These are phyloP conservation scores for Naumovozyma castellii DNA, from an alignment of 805 yeast species.

Conservation along the genomic window DNA sequence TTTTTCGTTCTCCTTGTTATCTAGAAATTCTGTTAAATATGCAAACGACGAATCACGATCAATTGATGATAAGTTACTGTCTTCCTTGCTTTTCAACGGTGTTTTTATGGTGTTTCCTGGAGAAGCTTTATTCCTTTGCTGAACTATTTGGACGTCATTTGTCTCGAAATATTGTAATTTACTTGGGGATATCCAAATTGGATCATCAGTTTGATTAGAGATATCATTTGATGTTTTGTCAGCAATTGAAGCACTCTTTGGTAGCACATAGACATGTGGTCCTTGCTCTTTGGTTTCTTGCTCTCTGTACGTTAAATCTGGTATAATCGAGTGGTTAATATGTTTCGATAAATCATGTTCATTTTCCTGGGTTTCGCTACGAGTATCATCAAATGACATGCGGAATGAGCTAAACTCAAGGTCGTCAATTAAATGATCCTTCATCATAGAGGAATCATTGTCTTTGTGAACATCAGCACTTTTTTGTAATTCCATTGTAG, in stretches of 20 bases:
- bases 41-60: constrained; percentile 34
- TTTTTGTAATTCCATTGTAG: too few relatives aligned
- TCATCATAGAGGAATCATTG: background rate
- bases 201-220: constrained; percentile 18
- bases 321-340: background rate
- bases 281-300: background rate
- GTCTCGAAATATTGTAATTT: constrained; percentile 13
- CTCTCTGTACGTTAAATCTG: background rate
- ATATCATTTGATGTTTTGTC: background rate
- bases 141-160: too few relatives aligned
- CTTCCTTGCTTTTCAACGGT: background rate
- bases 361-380: background rate
- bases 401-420: constrained; percentile 28
- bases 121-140: background rate
- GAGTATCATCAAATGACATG: constrained; percentile 19
- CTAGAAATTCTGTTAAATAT: constrained; percentile 33
- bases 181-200: constrained; percentile 30
- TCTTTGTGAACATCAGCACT: too few relatives aligned
- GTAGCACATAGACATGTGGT: background rate
- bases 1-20: constrained; percentile 1
- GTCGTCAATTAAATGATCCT: constrained; percentile 16
- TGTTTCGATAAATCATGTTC: background rate
- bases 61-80: background rate
- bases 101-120: background rate
- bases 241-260: background rate